Evolutionary conservation across 164 flowering plant genomes (phyloP).

Genomic region (Tinospora cordifolia): DNA sequence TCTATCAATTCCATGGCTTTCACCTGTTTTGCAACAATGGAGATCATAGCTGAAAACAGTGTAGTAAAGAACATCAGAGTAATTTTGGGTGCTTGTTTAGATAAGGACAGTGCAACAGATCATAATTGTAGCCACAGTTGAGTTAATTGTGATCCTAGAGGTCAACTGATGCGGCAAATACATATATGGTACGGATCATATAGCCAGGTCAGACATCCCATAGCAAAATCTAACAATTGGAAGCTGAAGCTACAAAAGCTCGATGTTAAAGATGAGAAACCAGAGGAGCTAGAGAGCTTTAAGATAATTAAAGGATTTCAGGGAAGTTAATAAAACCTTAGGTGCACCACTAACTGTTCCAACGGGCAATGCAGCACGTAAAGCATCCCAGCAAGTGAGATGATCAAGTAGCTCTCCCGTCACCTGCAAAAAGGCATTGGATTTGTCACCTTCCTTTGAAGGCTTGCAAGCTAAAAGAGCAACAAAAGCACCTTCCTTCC

Average conservation of each 20-base stretch:
- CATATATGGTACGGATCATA: background rate
- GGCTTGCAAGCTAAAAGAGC: background rate
- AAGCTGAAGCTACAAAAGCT: background rate
- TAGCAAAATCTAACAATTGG: background rate
- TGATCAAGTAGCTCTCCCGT: constrained; percentile 72
- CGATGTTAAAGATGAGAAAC: background rate
- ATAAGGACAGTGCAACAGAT: background rate
- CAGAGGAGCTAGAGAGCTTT: background rate
- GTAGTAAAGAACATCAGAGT: background rate
- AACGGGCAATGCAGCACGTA: constrained; percentile 91
- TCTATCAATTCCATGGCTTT: constrained; percentile 95
- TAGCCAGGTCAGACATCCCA: background rate
- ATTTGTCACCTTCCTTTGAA: background rate
- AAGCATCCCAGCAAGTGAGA: constrained; percentile 83
- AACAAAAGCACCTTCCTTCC: too few species aligned
- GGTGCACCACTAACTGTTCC: constrained; percentile 99
- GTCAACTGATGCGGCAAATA: background rate
- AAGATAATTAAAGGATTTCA: background rate
- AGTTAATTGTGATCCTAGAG: background rate
- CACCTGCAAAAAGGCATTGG: constrained; percentile 39
- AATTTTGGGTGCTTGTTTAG: background rate
- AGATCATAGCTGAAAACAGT: background rate
- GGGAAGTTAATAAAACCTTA: constrained; percentile 44
- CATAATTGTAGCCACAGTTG: background rate
- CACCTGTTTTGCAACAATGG: constrained; percentile 41